Evolutionary conservation across 225 moss, liverwort and hornwort genomes (phyloP).

Genomic region (Marchantia paleacea): DNA sequence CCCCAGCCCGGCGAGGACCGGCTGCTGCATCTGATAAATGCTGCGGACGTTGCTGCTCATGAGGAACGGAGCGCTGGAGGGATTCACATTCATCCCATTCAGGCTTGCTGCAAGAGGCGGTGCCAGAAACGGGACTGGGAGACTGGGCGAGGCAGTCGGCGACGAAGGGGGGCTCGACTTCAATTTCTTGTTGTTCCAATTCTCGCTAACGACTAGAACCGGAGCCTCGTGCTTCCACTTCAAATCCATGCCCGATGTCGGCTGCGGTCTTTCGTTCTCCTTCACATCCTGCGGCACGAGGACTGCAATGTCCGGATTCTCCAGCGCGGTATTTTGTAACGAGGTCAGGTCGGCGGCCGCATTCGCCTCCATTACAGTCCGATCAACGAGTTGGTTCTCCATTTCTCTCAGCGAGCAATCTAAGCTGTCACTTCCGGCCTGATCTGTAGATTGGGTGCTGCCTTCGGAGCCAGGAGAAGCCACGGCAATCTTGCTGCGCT

Average conservation of each 20-base stretch:
- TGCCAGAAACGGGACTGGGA: not conserved
- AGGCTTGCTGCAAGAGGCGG: not conserved
- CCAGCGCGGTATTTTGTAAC: not conserved
- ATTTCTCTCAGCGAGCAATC: not conserved
- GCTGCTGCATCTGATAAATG: not conserved
- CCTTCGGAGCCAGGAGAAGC: slow-evolving; percentile 1
- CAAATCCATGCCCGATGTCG: slow-evolving; percentile 2
- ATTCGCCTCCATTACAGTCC: not conserved
- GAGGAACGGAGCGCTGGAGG: slow-evolving; percentile 1
- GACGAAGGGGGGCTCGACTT: not conserved
- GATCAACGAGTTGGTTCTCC: not conserved
- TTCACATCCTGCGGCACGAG: not conserved
- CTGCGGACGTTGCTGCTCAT: slow-evolving; percentile 5
- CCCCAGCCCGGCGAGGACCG: not conserved
- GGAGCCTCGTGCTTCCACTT: slow-evolving; percentile 2
- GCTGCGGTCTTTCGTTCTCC: not conserved
- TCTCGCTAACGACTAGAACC: not conserved
- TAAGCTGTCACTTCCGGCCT: not conserved
- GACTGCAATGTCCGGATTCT: not conserved
- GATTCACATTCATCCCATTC: slow-evolving; percentile 6
- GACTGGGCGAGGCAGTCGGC: not conserved
- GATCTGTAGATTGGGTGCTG: not conserved
- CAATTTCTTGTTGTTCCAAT: slow-evolving; percentile 15
- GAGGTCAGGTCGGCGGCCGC: not conserved
- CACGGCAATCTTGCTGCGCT: not conserved